Evolutionary conservation across 2,329 filamentous ascomycete species (phyloP).

Genomic region (Hymenotorrendiella dingleyae): DNA sequence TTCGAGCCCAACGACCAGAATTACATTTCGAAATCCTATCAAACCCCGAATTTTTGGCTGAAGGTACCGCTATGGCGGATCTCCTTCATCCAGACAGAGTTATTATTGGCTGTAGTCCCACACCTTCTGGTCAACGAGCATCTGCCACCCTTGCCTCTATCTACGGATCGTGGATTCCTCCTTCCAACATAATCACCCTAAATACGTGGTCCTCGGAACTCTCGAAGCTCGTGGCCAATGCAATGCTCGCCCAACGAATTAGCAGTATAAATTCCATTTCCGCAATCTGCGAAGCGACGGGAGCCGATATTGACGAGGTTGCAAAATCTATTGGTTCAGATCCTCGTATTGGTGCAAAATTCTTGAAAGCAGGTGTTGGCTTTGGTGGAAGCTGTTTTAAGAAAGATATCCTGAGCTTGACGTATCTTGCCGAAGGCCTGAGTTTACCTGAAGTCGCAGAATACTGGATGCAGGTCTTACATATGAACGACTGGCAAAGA

Average conservation of each 20-base stretch:
- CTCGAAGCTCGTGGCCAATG: slow-evolving; percentile 73
- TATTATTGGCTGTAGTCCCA: slow-evolving; percentile 64
- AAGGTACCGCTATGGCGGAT: slow-evolving; percentile 68
- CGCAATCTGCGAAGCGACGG: slow-evolving; percentile 72
- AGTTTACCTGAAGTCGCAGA: slow-evolving; percentile 64
- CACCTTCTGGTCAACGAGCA: slow-evolving; percentile 53
- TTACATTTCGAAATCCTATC: slow-evolving; percentile 70
- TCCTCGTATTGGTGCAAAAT: slow-evolving; percentile 63
- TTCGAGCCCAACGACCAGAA: slow-evolving; percentile 53
- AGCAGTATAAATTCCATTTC: slow-evolving; percentile 76
- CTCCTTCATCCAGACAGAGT: slow-evolving; percentile 67
- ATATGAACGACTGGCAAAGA: slow-evolving; percentile 71
- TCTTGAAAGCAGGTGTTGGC: slow-evolving; percentile 68
- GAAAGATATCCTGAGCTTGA: slow-evolving; percentile 70
- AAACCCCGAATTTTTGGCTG: slow-evolving; percentile 76
- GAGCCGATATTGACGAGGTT: slow-evolving; percentile 70
- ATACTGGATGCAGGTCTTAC: slow-evolving; percentile 70
- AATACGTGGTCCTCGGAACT: slow-evolving; percentile 76
- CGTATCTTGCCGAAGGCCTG: slow-evolving; percentile 66
- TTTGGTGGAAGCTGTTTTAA: slow-evolving; percentile 80
- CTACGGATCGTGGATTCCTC: slow-evolving; percentile 67
- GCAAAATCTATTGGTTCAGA: slow-evolving; percentile 63
- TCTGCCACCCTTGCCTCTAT: slow-evolving; percentile 58
- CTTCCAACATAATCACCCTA: slow-evolving; percentile 61
- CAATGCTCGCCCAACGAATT: slow-evolving; percentile 74